Conservation (phyloP, 2,329 filamentous ascomycete genomes). For the Fusarium buharicum region DNA sequence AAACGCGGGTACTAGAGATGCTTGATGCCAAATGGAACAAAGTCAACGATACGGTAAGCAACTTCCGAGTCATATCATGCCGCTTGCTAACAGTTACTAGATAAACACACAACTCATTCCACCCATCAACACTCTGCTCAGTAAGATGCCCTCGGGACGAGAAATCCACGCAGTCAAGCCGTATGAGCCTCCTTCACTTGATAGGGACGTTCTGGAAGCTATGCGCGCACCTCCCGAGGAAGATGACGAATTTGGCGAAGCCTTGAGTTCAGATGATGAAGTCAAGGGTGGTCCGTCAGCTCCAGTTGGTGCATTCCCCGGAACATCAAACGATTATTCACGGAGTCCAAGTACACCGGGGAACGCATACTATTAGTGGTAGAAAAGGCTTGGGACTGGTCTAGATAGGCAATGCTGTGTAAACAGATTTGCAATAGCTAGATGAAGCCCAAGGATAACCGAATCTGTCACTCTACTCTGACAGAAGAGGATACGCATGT, state of each 20-base stretch:
- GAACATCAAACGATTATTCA: conserved; percentile 55
- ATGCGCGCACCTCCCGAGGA: conserved; percentile 60
- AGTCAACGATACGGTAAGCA: conserved; percentile 86
- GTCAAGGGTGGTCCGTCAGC: conserved; percentile 44
- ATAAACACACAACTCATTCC: conserved; percentile 85
- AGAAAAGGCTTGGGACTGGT: neutral
- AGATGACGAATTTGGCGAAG: conserved; percentile 49
- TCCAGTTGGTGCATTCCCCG: conserved; percentile 63
- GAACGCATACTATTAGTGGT: conserved; percentile 53
- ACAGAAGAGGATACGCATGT: too few relatives aligned
- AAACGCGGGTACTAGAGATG: conserved; percentile 86
- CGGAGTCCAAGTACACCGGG: conserved; percentile 45
- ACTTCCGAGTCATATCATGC: accelerated
- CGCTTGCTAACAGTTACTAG: conserved; percentile 53
- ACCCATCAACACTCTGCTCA: conserved; percentile 74
- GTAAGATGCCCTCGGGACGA: conserved; percentile 85
- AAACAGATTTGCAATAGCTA: neutral
- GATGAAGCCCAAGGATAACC: neutral
- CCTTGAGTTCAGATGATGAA: conserved; percentile 55
- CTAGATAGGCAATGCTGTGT: neutral
- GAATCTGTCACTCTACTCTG: neutral
- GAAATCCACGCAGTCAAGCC: conserved; percentile 81
- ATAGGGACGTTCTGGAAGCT: conserved; percentile 69
- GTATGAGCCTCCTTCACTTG: conserved; percentile 73
- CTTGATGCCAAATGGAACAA: conserved; percentile 89